A percentile compares a stretch with the other conserved stretches of the same genome.
Conservation (phyloP, 1,284 basidiomycete genomes). For the Marasmius oreades region DNA sequence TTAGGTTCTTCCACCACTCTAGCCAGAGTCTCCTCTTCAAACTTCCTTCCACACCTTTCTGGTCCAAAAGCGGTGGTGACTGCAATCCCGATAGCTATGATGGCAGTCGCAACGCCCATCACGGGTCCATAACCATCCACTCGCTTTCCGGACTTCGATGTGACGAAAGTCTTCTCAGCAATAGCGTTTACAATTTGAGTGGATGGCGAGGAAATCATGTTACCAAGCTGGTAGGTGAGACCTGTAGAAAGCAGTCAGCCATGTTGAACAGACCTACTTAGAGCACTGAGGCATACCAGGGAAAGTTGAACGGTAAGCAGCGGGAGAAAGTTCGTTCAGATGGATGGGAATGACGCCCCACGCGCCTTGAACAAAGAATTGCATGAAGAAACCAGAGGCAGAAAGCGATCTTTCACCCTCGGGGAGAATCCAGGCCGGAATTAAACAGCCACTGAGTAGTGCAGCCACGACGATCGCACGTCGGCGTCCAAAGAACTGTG, state of each 20-base stretch:
- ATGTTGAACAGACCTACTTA: background rate
- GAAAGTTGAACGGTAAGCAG: constrained; percentile 38
- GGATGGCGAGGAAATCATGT: constrained; percentile 19
- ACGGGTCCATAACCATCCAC: constrained; percentile 3
- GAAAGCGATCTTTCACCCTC: constrained; percentile 5
- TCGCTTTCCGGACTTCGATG: background rate
- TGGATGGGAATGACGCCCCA: constrained; percentile 19
- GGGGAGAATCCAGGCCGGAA: constrained; percentile 14
- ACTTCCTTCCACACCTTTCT: constrained; percentile 5
- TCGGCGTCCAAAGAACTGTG: constrained; percentile 12
- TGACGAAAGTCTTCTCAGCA: constrained; percentile 1
- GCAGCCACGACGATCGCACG: constrained; percentile 11
- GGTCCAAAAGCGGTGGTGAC: constrained; percentile 6
- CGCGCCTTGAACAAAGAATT: constrained; percentile 17
- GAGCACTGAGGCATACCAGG: constrained; percentile 22
- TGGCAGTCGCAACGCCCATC: constrained; percentile 7
- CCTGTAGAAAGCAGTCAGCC: background rate
- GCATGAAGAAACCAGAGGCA: constrained; percentile 14
- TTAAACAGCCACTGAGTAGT: constrained; percentile 9
- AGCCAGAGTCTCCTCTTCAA: background rate
- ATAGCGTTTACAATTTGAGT: constrained; percentile 10
- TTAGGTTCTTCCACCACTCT: background rate
- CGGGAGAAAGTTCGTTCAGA: constrained; percentile 38
- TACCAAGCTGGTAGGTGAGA: constrained; percentile 36
- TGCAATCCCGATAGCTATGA: constrained; percentile 5